phyloP scores from a whole-genome alignment of 257 asterid species.

The Mentha longifolia region DNA sequence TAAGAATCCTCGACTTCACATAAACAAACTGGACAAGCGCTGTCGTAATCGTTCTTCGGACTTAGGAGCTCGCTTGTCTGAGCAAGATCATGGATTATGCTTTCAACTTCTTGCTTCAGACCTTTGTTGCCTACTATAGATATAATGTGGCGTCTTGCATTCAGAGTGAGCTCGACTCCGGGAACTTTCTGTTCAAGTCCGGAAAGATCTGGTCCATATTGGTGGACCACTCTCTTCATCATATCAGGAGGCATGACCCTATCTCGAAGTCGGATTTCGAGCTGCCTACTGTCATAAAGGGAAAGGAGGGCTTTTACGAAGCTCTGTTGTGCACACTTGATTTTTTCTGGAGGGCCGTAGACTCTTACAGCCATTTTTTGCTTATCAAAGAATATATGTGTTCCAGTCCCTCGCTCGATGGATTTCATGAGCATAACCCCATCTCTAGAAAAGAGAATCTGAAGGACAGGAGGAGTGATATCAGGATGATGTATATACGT shows the following conservation, averaged over 20 bases:
- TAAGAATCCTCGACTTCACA: constrained; percentile 75
- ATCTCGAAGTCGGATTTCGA: constrained; percentile 75
- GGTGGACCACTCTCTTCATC: constrained; percentile 88
- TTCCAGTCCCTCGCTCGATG: constrained; percentile 63
- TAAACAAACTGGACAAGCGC: constrained; percentile 76
- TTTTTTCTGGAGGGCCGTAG: constrained; percentile 62
- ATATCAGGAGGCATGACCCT: constrained; percentile 70
- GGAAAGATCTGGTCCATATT: constrained; percentile 77
- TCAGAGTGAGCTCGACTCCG: constrained; percentile 60
- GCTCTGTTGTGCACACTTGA: constrained; percentile 53
- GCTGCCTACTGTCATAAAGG: constrained; percentile 74
- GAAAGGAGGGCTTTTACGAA: constrained; percentile 57
- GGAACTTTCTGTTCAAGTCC: constrained; percentile 78
- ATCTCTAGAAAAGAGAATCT: constrained; percentile 72
- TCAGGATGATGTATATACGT: constrained; percentile 54
- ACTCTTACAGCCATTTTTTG: constrained; percentile 58
- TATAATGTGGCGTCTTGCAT: constrained; percentile 65
- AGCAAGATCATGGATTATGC: constrained; percentile 51
- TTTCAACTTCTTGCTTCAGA: constrained; percentile 67
- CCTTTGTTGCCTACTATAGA: constrained; percentile 62
- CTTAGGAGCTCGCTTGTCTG: constrained; percentile 40
- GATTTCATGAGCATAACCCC: constrained; percentile 63
- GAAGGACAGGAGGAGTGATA: constrained; percentile 69
- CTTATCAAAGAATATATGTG: constrained; percentile 68
- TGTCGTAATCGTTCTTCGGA: constrained; percentile 36